Percentiles rank a stretch among this genome's conserved stretches.
These are phyloP conservation scores for Podospora anserina DNA, from an alignment of 495 filamentous ascomycete genomes.

Conservation along the genomic window DNA sequence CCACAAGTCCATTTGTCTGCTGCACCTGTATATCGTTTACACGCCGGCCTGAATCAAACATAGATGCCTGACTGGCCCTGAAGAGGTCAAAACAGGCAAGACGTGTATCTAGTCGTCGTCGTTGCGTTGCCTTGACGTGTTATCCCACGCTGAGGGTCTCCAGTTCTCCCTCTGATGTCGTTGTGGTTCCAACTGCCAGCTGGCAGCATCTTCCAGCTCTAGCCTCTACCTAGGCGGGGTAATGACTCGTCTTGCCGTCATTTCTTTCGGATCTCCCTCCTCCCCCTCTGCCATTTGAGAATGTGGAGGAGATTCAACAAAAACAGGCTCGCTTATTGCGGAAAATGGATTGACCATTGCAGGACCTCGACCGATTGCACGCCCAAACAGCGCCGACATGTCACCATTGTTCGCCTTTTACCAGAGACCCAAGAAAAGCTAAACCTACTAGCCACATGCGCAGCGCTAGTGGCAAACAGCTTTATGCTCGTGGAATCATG, in stretches of 20 bases:
- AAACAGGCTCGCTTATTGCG: background rate
- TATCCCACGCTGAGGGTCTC: background rate
- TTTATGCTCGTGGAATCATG: background rate
- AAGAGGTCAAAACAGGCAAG: background rate
- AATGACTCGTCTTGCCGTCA: slow-evolving; percentile 9
- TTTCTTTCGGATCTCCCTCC: background rate
- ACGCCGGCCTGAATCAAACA: background rate
- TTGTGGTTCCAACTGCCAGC: slow-evolving; percentile 13
- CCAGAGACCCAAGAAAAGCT: background rate
- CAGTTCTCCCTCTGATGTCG: slow-evolving; percentile 5
- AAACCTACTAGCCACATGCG: background rate
- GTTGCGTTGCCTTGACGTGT: slow-evolving; percentile 5
- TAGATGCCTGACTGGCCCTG: slow-evolving; percentile 3
- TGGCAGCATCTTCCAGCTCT: background rate
- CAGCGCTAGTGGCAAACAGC: background rate
- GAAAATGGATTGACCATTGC: background rate
- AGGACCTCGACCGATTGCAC: background rate
- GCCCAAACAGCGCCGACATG: background rate
- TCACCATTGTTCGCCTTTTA: background rate
- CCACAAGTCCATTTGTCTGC: background rate
- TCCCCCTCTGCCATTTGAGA: too few species aligned
- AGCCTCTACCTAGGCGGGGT: background rate
- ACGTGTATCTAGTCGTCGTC: slow-evolving; percentile 3
- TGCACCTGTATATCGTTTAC: background rate
- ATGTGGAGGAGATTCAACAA: background rate